phyloP scores from a whole-genome alignment of 805 yeast genomes.

The Candida golubevii region DNA sequence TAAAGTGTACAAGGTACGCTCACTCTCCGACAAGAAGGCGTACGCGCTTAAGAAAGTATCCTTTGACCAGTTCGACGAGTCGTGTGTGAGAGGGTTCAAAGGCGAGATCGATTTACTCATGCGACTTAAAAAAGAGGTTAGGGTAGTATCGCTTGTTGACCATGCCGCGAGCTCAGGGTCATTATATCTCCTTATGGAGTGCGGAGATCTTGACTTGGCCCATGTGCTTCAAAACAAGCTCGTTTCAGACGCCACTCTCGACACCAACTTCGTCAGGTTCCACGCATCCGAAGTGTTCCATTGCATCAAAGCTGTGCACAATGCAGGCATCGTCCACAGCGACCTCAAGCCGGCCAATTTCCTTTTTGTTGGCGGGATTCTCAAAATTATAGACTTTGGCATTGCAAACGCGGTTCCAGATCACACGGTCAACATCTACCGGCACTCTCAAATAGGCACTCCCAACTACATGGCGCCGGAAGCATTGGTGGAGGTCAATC shows the following conservation, averaged over 20 bases:
- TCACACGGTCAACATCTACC: slow-evolving; percentile 81
- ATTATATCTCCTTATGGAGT: slow-evolving; percentile 81
- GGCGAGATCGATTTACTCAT: slow-evolving; percentile 81
- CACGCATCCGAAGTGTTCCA: slow-evolving; percentile 73
- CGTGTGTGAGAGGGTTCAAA: slow-evolving; percentile 72
- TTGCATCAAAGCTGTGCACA: slow-evolving; percentile 87
- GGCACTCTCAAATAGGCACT: slow-evolving; percentile 91
- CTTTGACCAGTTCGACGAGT: slow-evolving; percentile 75
- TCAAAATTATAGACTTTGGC: slow-evolving; percentile 93
- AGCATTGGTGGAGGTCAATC: slow-evolving; percentile 63
- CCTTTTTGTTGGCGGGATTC: slow-evolving; percentile 72
- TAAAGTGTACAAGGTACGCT: slow-evolving; percentile 76
- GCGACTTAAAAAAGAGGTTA: slow-evolving; percentile 49
- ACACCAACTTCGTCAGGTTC: slow-evolving; percentile 71
- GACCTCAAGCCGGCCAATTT: slow-evolving; percentile 69
- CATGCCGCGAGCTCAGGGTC: slow-evolving; percentile 62
- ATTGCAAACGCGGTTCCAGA: slow-evolving; percentile 93
- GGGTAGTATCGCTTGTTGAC: slow-evolving; percentile 79
- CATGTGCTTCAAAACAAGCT: slow-evolving; percentile 63
- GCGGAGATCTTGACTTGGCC: slow-evolving; percentile 89
- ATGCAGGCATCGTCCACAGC: slow-evolving; percentile 78
- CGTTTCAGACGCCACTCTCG: slow-evolving; percentile 43
- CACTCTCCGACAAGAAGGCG: slow-evolving; percentile 44
- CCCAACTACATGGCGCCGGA: slow-evolving; percentile 99
- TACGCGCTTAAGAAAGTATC: slow-evolving; percentile 81